Evolutionary conservation across 1,139 yeast genomes (phyloP).

Genomic region (Hyphopichia burtonii): DNA sequence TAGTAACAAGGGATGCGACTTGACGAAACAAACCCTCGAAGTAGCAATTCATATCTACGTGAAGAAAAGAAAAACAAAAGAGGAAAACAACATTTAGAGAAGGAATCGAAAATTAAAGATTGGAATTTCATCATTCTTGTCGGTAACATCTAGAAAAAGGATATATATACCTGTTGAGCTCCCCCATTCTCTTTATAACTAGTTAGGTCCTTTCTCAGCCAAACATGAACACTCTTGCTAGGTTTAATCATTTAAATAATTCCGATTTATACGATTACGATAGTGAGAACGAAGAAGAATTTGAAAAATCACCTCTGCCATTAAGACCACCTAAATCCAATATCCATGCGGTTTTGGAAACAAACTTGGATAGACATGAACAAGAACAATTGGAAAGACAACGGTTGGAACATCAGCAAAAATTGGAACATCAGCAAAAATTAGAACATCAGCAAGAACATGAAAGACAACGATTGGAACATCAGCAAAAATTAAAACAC

Average conservation of each 20-base stretch:
- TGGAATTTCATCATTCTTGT: too few relatives aligned
- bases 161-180: too few relatives aligned
- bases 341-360: background rate
- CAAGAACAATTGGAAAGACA: background rate
- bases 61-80: too few relatives aligned
- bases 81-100: too few relatives aligned
- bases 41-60: too few relatives aligned
- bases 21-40: too few relatives aligned
- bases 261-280: slow-evolving; percentile 1
- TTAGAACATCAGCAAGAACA: background rate
- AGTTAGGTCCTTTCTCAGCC: too few relatives aligned
- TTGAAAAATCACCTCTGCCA: slow-evolving; percentile 1
- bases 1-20: too few relatives aligned
- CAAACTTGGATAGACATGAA: background rate
- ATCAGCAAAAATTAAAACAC: background rate
- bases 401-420: background rate
- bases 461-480: background rate
- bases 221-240: background rate
- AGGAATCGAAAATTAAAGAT: too few relatives aligned
- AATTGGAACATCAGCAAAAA: background rate
- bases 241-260: background rate
- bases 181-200: too few relatives aligned
- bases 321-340: slow-evolving; percentile 1
- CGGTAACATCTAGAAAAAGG: too few relatives aligned
- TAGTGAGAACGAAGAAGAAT: slow-evolving; percentile 1